A percentile compares a stretch with the other conserved stretches of the same genome.
These are phyloP conservation scores for Corynascus novoguineensis DNA, from an alignment of 495 filamentous ascomycete genomes.

Conservation along the genomic window DNA sequence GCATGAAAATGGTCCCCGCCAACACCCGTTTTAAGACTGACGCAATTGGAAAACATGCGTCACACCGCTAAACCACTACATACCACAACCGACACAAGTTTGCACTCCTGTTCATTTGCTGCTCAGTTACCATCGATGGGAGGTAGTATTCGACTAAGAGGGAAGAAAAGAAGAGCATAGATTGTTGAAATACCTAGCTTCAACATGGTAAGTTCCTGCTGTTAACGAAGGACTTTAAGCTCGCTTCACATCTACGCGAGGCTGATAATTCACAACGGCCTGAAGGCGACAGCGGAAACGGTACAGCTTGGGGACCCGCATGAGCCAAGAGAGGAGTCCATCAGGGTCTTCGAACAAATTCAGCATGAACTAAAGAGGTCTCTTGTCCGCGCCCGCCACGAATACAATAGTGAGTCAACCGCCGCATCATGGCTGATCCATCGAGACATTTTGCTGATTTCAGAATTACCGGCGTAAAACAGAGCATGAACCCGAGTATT, in stretches of 20 bases:
- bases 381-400: slow-evolving; percentile 47
- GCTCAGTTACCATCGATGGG: no score
- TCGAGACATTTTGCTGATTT: slow-evolving; percentile 8
- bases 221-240: background rate
- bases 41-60: background rate
- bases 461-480: background rate
- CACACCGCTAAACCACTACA: no score
- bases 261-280: background rate
- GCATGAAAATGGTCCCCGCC: background rate
- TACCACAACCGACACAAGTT: no score
- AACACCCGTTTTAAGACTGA: background rate
- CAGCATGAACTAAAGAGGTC: slow-evolving; percentile 45
- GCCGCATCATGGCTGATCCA: background rate
- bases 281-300: slow-evolving; percentile 49
- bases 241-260: background rate
- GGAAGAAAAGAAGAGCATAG: no score
- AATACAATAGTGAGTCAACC: slow-evolving; percentile 23
- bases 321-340: slow-evolving; percentile 46
- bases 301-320: slow-evolving; percentile 45
- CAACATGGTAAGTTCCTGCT: background rate
- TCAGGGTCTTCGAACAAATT: slow-evolving; percentile 46
- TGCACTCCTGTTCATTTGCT: no score
- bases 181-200: no score
- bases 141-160: no score
- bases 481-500: slow-evolving; percentile 47